Evolutionary conservation across 2,329 filamentous ascomycete species (phyloP), one percentile per base, ranked within the genome.

Genomic region (Stemphylium lycopersici): DNA sequence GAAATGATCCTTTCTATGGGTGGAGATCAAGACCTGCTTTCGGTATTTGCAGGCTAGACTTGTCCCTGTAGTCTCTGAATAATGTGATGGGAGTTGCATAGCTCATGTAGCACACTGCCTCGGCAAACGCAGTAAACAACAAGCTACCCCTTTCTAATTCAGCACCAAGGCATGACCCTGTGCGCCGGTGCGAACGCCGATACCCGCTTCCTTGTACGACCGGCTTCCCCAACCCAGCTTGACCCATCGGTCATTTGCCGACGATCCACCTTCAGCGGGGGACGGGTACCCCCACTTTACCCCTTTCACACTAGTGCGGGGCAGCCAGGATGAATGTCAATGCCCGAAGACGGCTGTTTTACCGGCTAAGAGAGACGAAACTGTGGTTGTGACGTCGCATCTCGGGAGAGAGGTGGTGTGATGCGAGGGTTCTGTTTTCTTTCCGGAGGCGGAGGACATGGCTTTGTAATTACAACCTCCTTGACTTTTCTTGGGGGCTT

Each of bases 201-300:
- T 29, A 6, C 3, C 3, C 8, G 33, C 33, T 36, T 10, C 13
- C 13, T 6, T 3, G 10, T 16, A 22, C 26, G 11, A 16, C 20
- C 56, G 58, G 58, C 34, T 59, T 59, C 26, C 55, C 41, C 26
- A 49, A 56, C 34, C n/a, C 11, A 63, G 58, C 5, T 31, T 48
- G 16, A 15, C 18, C 31, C 41, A 36, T 56, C 56, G 58, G 55
- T 44, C 57, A 65, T 57, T 57, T 47, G 56, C 62, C 62, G 59
- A 64, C 22, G 43, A 16, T 44, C 55, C 58, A 56, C 49, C 47
- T 49, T 55, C 55, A 45, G 61, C 42, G 55, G 58, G 48, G 45
- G 31, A 20, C 41, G 16, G 43, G 22, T 63, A 63, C 61, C 61
- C 64, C 64, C 64, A 55, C 64, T 34, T 55, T 60, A 52, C 59